A percentile compares a stretch with the other conserved stretches of the same genome.
Conservation (phyloP, 1,284 basidiomycete genomes). For the Schizophyllum commune region DNA sequence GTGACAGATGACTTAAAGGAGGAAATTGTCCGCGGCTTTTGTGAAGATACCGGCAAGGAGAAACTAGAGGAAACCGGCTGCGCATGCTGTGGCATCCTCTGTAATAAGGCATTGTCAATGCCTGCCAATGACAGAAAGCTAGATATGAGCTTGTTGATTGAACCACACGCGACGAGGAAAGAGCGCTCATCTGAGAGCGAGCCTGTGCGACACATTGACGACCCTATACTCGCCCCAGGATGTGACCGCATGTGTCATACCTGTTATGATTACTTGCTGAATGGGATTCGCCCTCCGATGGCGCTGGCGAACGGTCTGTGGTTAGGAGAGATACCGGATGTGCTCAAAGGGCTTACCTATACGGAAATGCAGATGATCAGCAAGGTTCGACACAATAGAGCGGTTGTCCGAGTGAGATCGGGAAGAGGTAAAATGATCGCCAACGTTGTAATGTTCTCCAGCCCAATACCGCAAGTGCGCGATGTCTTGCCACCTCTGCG, state of each 20-base stretch:
- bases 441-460: too few relatives aligned
- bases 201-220: background rate
- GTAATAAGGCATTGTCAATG: background rate
- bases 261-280: background rate
- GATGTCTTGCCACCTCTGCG: too few relatives aligned
- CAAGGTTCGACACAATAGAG: too few relatives aligned
- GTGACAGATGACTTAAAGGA: background rate
- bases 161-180: background rate
- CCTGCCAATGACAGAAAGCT: background rate
- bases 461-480: too few relatives aligned
- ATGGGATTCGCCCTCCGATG: background rate
- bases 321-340: background rate
- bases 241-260: background rate
- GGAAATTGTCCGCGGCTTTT: background rate
- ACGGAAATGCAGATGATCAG: too few relatives aligned
- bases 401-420: too few relatives aligned
- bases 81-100: background rate
- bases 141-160: background rate
- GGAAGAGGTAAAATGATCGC: too few relatives aligned
- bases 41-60: background rate
- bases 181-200: background rate
- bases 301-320: background rate
- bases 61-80: background rate
- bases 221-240: background rate
- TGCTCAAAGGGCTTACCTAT: too few relatives aligned